Percentiles rank a stretch among this genome's conserved stretches.
Evolutionary conservation across 495 filamentous ascomycete species (phyloP).

Genomic region (Chaetomium cochliodes): DNA sequence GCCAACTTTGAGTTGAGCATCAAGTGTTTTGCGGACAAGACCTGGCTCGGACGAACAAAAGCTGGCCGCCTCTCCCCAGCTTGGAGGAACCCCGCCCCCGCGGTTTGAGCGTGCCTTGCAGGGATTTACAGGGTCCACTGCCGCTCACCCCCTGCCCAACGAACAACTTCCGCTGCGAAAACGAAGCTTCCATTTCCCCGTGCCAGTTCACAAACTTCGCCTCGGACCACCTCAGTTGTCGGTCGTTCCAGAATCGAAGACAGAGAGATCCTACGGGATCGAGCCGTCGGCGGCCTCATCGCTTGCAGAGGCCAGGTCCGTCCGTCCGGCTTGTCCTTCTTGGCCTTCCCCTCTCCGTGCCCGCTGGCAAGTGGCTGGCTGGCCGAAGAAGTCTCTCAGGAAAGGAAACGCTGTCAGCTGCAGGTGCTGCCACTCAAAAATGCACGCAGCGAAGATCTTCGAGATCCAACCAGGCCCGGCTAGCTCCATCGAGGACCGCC

Average conservation of each 20-base stretch:
- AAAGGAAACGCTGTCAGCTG: too few species aligned
- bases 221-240: too few species aligned
- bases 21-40: background rate
- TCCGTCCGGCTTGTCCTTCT: background rate
- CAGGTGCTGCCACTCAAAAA: background rate
- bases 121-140: background rate
- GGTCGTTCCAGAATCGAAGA: conserved; percentile 4
- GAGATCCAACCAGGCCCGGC: conserved; percentile 9
- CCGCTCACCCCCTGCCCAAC: background rate
- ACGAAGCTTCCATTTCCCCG: background rate
- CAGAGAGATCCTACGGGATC: background rate
- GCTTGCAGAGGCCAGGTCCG: too few species aligned
- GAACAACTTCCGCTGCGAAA: background rate
- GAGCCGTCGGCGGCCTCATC: conserved; percentile 5
- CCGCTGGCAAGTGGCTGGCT: background rate
- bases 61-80: background rate
- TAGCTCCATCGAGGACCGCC: conserved; percentile 10
- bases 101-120: conserved; percentile 11
- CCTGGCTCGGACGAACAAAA: too few species aligned
- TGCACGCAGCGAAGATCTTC: conserved; percentile 8
- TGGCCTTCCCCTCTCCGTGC: conserved; percentile 1
- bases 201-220: background rate
- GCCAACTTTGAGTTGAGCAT: background rate
- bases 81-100: conserved; percentile 13
- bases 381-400: too few species aligned